Conservation (phyloP, 1,284 basidiomycete species). For the Takashimella koratensis region DNA sequence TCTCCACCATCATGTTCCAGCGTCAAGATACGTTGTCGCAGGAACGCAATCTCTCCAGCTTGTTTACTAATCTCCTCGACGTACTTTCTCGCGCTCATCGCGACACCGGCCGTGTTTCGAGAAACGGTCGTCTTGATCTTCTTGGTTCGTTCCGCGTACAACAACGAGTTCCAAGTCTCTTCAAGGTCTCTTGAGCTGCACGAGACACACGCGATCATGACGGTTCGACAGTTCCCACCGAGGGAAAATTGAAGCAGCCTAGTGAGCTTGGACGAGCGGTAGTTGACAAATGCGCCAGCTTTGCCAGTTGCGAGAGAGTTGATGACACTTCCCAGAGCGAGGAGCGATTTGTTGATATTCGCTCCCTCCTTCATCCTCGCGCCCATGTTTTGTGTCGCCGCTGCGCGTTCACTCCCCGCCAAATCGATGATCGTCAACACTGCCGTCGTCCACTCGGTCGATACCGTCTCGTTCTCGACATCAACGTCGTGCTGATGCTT, state of each 20-base stretch:
- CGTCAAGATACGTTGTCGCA: background rate
- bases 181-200: conserved; percentile 93
- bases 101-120: conserved; percentile 87
- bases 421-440: conserved; percentile 73
- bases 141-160: conserved; percentile 93
- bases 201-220: conserved; percentile 95
- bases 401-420: conserved; percentile 90
- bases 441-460: background rate
- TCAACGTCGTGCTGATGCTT: conserved; percentile 30
- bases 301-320: conserved; percentile 73
- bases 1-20: conserved; percentile 41
- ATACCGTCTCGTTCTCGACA: conserved; percentile 28
- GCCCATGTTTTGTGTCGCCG: conserved; percentile 94
- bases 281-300: conserved; percentile 81
- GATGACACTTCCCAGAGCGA: conserved; percentile 93
- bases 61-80: conserved; percentile 82
- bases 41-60: conserved; percentile 2
- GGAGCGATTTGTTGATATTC: conserved; percentile 94
- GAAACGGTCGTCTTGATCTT: conserved; percentile 92
- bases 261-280: conserved; percentile 94
- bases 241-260: conserved; percentile 92
- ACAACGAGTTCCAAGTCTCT: conserved; percentile 93
- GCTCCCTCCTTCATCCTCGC: conserved; percentile 95
- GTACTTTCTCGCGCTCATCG: conserved; percentile 88
- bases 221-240: conserved; percentile 95